These are phyloP conservation scores for Hypericum androsaemum DNA, from an alignment of 345 rosid species.

Conservation along the genomic window DNA sequence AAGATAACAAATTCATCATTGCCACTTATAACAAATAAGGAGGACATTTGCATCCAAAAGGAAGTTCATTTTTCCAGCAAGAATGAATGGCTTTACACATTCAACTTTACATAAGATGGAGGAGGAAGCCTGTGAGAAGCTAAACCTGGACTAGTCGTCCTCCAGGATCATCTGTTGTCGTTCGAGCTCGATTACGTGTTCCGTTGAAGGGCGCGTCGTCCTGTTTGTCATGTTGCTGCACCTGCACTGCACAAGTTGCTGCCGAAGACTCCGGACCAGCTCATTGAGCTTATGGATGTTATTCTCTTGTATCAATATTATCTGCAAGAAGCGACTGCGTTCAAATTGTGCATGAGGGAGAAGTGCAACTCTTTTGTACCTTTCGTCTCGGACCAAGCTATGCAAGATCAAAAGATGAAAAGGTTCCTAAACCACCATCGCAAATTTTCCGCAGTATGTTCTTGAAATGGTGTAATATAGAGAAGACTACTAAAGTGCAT, in stretches of 20 bases:
- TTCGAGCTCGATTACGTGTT: slow-evolving; percentile 50
- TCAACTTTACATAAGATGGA: background rate
- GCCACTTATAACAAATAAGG: too few species aligned
- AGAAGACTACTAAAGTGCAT: too few species aligned
- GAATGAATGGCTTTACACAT: background rate
- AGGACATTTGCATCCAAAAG: too few species aligned
- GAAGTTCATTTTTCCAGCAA: background rate
- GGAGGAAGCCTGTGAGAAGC: background rate
- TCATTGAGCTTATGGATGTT: slow-evolving; percentile 68
- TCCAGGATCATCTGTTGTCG: slow-evolving; percentile 27
- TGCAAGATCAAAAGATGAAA: too few species aligned
- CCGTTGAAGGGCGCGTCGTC: slow-evolving; percentile 23
- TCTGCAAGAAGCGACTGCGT: slow-evolving; percentile 29
- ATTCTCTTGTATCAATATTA: slow-evolving; percentile 77
- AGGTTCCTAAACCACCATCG: too few species aligned
- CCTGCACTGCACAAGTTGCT: slow-evolving; percentile 48
- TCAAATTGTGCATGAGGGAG: too few species aligned
- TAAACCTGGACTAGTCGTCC: slow-evolving; percentile 34
- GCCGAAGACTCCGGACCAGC: slow-evolving; percentile 53
- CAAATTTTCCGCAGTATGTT: too few species aligned
- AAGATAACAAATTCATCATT: too few species aligned
- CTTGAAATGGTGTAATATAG: too few species aligned
- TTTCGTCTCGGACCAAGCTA: too few species aligned
- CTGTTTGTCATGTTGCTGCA: slow-evolving; percentile 31
- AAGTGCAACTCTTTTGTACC: too few species aligned